Conservation (phyloP, 331 rosid genomes). For the Quercus tomentella region DNA sequence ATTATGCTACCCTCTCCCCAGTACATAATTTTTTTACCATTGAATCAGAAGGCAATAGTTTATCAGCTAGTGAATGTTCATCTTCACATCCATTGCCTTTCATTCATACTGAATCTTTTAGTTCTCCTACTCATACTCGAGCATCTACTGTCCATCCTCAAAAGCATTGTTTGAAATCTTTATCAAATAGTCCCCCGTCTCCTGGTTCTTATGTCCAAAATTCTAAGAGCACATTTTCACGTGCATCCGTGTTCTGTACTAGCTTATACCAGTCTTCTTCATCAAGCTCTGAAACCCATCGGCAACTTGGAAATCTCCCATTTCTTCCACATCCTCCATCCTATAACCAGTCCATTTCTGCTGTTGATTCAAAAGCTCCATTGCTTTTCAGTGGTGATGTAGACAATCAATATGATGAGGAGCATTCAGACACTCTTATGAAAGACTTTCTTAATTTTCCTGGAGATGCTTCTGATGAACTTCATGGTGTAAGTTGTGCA, state of each 20-base stretch:
- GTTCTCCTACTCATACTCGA: constrained; percentile 6
- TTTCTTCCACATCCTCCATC: constrained; percentile 40
- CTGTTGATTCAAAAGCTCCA: constrained; percentile 19
- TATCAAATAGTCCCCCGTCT: constrained; percentile 6
- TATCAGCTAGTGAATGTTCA: constrained; percentile 13
- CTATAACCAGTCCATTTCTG: constrained; percentile 21
- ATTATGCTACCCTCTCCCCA: constrained; percentile 10
- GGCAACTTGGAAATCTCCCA: constrained; percentile 41
- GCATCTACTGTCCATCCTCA: constrained; percentile 4
- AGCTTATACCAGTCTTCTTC: constrained; percentile 45
- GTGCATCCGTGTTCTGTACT: constrained; percentile 41
- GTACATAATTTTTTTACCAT: constrained; percentile 19
- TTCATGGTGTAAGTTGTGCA: constrained; percentile 22
- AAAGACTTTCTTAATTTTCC: constrained; percentile 29
- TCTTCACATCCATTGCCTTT: constrained; percentile 27
- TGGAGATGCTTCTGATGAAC: constrained; percentile 21
- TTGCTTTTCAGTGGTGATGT: constrained; percentile 11
- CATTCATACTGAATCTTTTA: constrained; percentile 16
- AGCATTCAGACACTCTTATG: constrained; percentile 29
- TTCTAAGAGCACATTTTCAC: constrained; percentile 26
- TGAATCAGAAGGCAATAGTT: constrained; percentile 27
- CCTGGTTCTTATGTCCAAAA: constrained; percentile 17
- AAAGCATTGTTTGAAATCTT: background rate
- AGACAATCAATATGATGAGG: constrained; percentile 15
- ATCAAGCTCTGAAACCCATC: constrained; percentile 26